These are phyloP conservation scores for Penicillium frequentans DNA, from an alignment of 2,329 filamentous ascomycete genomes.

Conservation along the genomic window DNA sequence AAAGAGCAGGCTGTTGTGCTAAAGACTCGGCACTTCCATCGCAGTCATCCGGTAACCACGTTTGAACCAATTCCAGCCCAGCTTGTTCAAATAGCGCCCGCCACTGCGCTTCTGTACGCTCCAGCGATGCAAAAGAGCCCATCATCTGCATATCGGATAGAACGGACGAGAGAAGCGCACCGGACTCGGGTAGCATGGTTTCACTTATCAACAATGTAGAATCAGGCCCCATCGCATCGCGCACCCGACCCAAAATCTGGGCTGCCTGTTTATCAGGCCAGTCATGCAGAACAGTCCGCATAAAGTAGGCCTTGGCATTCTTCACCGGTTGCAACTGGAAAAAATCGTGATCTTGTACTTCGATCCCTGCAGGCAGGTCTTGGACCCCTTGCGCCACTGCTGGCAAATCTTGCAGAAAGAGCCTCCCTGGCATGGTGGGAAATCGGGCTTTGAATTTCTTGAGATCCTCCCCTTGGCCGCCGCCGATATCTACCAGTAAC, in stretches of 20 bases:
- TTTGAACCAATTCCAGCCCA: slow-evolving; percentile 5
- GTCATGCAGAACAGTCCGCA: slow-evolving; percentile 23
- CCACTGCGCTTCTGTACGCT: slow-evolving; percentile 12
- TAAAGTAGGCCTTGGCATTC: slow-evolving; percentile 19
- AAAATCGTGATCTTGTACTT: slow-evolving; percentile 10
- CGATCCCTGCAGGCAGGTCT: slow-evolving; percentile 1
- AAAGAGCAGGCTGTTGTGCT: slow-evolving; percentile 10
- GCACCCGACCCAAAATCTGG: slow-evolving; percentile 11
- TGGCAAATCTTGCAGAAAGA: slow-evolving; percentile 13
- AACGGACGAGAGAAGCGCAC: slow-evolving; percentile 5
- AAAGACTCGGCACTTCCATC: slow-evolving; percentile 1
- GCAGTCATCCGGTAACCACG: slow-evolving; percentile 10
- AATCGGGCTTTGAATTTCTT: slow-evolving; percentile 9
- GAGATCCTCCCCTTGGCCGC: slow-evolving; percentile 11
- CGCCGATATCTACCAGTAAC: slow-evolving; percentile 13
- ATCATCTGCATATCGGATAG: slow-evolving; percentile 15
- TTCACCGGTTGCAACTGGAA: slow-evolving; percentile 12
- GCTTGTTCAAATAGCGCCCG: slow-evolving; percentile 3
- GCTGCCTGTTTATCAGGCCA: slow-evolving; percentile 21
- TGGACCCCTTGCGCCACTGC: slow-evolving; percentile 1
- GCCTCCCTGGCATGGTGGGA: slow-evolving; percentile 1
- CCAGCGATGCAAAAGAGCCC: slow-evolving; percentile 11
- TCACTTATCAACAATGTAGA: slow-evolving; percentile 13
- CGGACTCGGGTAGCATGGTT: slow-evolving; percentile 7
- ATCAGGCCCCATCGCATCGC: slow-evolving; percentile 1